Evolutionary conservation across 1,139 yeast genomes (phyloP).

Genomic region (Lodderomyces pseudojiufengensis): DNA sequence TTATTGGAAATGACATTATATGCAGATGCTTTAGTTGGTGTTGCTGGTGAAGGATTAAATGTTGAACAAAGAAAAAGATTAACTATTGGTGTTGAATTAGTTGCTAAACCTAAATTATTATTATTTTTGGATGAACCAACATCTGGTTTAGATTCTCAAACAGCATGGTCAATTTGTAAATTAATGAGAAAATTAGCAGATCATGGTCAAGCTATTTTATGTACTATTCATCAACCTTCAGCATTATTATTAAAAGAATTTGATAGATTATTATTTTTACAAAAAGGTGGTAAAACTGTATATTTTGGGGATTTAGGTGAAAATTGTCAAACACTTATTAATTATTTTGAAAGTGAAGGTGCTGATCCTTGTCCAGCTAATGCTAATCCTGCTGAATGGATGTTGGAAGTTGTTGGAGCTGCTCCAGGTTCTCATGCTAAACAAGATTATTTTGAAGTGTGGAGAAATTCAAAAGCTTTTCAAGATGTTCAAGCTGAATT

Average conservation of each 20-base stretch:
- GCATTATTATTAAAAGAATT: slow-evolving; percentile 35
- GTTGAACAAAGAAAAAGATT: slow-evolving; percentile 39
- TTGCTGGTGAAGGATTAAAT: slow-evolving; percentile 40
- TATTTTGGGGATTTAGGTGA: slow-evolving; percentile 65
- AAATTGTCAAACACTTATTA: slow-evolving; percentile 44
- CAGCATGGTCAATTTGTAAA: slow-evolving; percentile 44
- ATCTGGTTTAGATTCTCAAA: slow-evolving; percentile 41
- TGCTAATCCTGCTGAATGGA: slow-evolving; percentile 58
- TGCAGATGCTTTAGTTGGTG: slow-evolving; percentile 40
- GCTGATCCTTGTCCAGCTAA: slow-evolving; percentile 38
- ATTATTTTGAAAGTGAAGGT: slow-evolving; percentile 58
- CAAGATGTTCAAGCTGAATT: slow-evolving; percentile 22
- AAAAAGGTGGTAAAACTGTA: slow-evolving; percentile 55
- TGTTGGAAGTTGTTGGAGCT: slow-evolving; percentile 50
- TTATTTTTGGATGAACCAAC: slow-evolving; percentile 39
- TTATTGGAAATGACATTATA: slow-evolving; percentile 32
- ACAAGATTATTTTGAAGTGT: slow-evolving; percentile 32
- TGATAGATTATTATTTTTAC: slow-evolving; percentile 35
- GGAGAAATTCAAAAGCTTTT: slow-evolving; percentile 30
- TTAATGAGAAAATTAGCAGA: slow-evolving; percentile 41
- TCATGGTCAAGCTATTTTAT: slow-evolving; percentile 41
- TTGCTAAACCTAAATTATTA: slow-evolving; percentile 37
- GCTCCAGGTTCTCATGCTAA: slow-evolving; percentile 36
- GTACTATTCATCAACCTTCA: slow-evolving; percentile 44
- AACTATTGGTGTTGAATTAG: slow-evolving; percentile 40